Percentiles rank a stretch among this genome's conserved stretches.
Evolutionary conservation across 2,329 filamentous ascomycete species (phyloP).

Genomic region (Hymenoscyphus fructigenus): DNA sequence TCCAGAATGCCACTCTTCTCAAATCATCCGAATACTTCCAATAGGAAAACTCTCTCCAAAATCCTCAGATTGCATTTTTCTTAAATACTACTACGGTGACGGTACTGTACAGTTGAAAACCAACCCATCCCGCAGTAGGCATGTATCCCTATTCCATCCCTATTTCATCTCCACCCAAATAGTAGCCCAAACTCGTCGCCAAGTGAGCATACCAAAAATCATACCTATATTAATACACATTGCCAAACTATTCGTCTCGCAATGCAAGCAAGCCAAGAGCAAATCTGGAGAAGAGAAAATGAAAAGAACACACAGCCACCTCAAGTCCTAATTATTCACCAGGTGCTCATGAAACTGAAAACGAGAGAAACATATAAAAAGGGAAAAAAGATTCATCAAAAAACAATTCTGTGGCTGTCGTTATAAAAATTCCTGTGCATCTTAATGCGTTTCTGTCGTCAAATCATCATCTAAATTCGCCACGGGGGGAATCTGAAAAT

Average conservation of each 20-base stretch:
- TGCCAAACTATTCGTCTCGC: not conserved
- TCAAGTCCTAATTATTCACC: conserved; percentile 2
- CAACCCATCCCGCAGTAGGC: not conserved
- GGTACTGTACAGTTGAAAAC: not conserved
- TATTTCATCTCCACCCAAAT: not conserved
- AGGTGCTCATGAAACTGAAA: not conserved
- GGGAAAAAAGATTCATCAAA: not conserved
- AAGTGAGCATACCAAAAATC: not conserved
- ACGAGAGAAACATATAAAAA: not conserved
- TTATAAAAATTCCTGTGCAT: conserved; percentile 1
- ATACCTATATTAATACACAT: conserved; percentile 2
- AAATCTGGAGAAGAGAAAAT: not conserved
- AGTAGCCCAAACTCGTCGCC: not conserved
- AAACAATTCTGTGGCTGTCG: not conserved
- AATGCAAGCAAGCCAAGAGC: not conserved
- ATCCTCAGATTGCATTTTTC: not conserved
- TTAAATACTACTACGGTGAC: not conserved
- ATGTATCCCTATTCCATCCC: not conserved
- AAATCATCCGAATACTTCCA: too few species aligned
- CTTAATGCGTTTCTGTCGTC: conserved; percentile 15
- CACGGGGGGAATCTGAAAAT: conserved; percentile 20
- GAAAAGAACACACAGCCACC: not conserved
- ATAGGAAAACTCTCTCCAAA: not conserved
- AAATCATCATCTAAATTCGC: conserved; percentile 29
- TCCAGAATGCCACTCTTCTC: too few species aligned